These are phyloP conservation scores for Pseudopithomyces maydicus DNA, from an alignment of 2,329 filamentous ascomycete species.

Conservation along the genomic window DNA sequence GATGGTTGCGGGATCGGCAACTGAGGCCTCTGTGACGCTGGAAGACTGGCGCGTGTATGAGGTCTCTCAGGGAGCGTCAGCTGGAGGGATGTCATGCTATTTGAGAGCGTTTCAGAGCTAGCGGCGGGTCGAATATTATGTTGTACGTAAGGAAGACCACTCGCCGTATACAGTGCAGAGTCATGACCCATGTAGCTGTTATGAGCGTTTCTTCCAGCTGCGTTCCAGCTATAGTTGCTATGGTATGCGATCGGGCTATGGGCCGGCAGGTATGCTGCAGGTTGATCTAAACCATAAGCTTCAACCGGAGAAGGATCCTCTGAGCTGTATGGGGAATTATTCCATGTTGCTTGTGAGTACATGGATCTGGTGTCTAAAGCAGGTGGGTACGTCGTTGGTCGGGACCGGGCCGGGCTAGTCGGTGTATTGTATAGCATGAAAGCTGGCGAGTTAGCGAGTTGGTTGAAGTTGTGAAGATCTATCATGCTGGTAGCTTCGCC, in stretches of 20 bases:
- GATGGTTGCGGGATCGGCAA: slow-evolving; percentile 40
- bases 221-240: slow-evolving; percentile 25
- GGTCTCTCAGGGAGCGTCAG: slow-evolving; percentile 31
- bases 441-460: slow-evolving; percentile 23
- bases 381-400: slow-evolving; percentile 18
- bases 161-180: slow-evolving; percentile 14
- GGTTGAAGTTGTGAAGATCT: slow-evolving; percentile 21
- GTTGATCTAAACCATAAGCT: slow-evolving; percentile 29
- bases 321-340: slow-evolving; percentile 19
- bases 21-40: slow-evolving; percentile 29
- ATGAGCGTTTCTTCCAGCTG: slow-evolving; percentile 13
- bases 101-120: slow-evolving; percentile 27
- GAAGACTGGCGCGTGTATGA: slow-evolving; percentile 17
- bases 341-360: slow-evolving; percentile 26
- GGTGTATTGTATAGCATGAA: slow-evolving; percentile 26
- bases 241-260: slow-evolving; percentile 19
- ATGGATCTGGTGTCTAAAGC: slow-evolving; percentile 26
- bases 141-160: slow-evolving; percentile 25
- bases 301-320: slow-evolving; percentile 38
- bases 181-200: slow-evolving; percentile 29
- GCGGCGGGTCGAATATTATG: slow-evolving; percentile 12
- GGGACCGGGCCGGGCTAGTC: slow-evolving; percentile 14
- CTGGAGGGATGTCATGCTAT: slow-evolving; percentile 39
- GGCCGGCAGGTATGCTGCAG: slow-evolving; percentile 23
- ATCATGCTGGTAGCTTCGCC: slow-evolving; percentile 30